These are phyloP conservation scores for Lactarius trivialis DNA, from an alignment of 768 basidiomycete species.

Conservation along the genomic window DNA sequence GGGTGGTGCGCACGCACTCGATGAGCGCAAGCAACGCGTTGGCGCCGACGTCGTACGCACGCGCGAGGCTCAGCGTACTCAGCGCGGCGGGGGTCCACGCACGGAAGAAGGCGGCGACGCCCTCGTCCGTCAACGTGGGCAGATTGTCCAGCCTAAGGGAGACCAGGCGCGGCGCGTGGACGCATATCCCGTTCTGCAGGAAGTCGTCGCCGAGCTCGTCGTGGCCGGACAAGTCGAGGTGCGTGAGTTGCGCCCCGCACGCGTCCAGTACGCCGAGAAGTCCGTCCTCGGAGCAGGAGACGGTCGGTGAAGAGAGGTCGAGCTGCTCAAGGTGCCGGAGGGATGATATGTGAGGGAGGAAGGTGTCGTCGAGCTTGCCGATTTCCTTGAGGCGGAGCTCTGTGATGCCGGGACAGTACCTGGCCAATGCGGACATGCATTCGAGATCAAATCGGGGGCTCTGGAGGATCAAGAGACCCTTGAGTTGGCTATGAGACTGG, in stretches of 20 bases:
- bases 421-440: constrained; percentile 54
- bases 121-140: constrained; percentile 60
- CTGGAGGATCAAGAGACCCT: constrained; percentile 74
- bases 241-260: constrained; percentile 49
- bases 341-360: constrained; percentile 45
- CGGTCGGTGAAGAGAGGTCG: constrained; percentile 60
- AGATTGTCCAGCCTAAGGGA: constrained; percentile 51
- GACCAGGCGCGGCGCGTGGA: constrained; percentile 41
- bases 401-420: constrained; percentile 47
- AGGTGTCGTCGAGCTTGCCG: constrained; percentile 60
- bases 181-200: constrained; percentile 53
- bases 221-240: constrained; percentile 71
- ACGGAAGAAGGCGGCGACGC: constrained; percentile 62
- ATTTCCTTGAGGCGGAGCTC: constrained; percentile 77
- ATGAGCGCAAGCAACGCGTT: constrained; percentile 44
- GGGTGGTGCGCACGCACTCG: constrained; percentile 51
- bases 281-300: constrained; percentile 49
- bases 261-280: constrained; percentile 48
- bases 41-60: constrained; percentile 13
- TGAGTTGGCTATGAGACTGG: constrained; percentile 51
- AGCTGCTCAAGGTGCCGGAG: constrained; percentile 48
- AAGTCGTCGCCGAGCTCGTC: constrained; percentile 51
- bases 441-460: constrained; percentile 78
- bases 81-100: constrained; percentile 36
- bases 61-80: constrained; percentile 33